Conservation (phyloP, 179 eudicot genomes). For the Gypsophila paniculata region DNA sequence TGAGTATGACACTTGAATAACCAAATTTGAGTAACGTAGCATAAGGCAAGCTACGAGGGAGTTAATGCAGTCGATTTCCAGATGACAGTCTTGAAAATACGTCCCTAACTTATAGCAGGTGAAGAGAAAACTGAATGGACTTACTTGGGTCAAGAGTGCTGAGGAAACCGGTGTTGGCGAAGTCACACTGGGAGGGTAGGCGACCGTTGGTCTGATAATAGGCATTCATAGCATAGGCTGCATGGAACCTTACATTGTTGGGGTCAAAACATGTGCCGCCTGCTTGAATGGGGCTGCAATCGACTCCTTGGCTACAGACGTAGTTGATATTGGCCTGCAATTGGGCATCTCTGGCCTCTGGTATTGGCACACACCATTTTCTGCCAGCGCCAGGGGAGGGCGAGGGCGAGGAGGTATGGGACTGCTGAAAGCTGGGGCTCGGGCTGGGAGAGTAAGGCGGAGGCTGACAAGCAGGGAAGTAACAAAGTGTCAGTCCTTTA, state of each 20-base stretch:
- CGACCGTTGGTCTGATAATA: conserved; percentile 67
- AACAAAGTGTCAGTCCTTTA: neutral
- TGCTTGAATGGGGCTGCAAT: conserved; percentile 57
- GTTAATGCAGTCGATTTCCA: too few relatives aligned
- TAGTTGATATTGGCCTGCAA: conserved; percentile 63
- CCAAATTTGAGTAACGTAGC: too few relatives aligned
- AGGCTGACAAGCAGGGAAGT: conserved; percentile 20
- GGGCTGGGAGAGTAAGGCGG: too few relatives aligned
- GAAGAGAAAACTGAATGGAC: conserved; percentile 15
- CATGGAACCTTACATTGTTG: conserved; percentile 57
- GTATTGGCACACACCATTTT: conserved; percentile 71
- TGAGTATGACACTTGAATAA: too few relatives aligned
- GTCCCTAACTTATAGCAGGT: neutral
- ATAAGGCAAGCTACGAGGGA: too few relatives aligned
- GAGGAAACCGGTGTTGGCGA: conserved; percentile 46
- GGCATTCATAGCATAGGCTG: conserved; percentile 66
- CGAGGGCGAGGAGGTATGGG: neutral
- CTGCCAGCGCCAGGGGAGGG: conserved; percentile 22
- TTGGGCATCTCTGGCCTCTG: conserved; percentile 44
- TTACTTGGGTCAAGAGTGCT: conserved; percentile 62
- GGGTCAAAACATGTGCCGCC: conserved; percentile 71
- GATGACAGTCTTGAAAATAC: neutral
- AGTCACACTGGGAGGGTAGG: conserved; percentile 59
- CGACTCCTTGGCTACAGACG: conserved; percentile 59
- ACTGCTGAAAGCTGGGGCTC: too few relatives aligned